Evolutionary conservation across 2,329 filamentous ascomycete species (phyloP).

Genomic region (Trichoderma sp.): DNA sequence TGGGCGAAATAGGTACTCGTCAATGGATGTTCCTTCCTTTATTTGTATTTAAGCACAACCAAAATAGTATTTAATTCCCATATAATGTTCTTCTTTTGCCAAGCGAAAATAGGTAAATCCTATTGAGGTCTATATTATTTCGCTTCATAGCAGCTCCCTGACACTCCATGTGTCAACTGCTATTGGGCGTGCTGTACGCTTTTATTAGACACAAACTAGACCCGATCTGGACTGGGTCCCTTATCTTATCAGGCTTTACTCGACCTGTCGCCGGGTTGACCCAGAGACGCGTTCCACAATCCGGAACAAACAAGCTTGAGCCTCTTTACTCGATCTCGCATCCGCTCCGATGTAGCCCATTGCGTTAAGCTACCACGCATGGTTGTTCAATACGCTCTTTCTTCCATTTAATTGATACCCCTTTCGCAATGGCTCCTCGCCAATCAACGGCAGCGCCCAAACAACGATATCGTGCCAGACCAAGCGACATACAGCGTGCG

Average conservation of each 20-base stretch:
- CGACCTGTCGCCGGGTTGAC: slow-evolving; percentile 19
- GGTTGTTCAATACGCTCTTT: not conserved
- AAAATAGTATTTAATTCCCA: not conserved
- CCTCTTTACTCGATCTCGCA: not conserved
- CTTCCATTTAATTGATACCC: not conserved
- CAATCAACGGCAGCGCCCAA: slow-evolving; percentile 25
- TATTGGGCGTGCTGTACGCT: too few species aligned
- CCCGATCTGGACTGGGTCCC: not conserved
- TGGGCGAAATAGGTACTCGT: not conserved
- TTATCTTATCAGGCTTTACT: slow-evolving; percentile 13
- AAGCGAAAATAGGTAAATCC: too few species aligned
- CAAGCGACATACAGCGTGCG: slow-evolving; percentile 46
- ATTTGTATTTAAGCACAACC: not conserved
- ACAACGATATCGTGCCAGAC: slow-evolving; percentile 32
- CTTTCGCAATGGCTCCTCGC: slow-evolving; percentile 17
- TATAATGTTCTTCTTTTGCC: not conserved
- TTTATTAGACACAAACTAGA: not conserved
- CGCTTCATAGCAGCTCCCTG: not conserved
- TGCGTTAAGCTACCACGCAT: slow-evolving; percentile 7
- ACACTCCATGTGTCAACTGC: too few species aligned
- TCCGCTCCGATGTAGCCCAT: slow-evolving; percentile 14
- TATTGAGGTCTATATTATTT: not conserved
- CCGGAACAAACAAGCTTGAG: slow-evolving; percentile 3
- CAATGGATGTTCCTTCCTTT: not conserved
- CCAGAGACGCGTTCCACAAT: slow-evolving; percentile 17